A percentile compares a stretch with the other conserved stretches of the same genome.
Evolutionary conservation across 331 rosid genomes (phyloP).

Genomic region (Malus hybrid): DNA sequence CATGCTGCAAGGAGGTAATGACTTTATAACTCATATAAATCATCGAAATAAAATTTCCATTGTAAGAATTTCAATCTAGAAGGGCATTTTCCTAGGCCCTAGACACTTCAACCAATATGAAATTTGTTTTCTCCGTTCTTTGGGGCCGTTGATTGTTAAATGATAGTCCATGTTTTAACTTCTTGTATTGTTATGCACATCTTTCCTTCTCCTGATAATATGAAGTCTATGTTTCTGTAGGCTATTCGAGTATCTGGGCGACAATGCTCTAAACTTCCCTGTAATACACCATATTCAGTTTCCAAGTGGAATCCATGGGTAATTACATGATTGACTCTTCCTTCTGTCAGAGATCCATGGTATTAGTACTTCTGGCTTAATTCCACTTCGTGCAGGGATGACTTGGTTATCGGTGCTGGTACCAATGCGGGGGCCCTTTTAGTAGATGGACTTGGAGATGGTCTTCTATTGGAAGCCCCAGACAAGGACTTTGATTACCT

Average conservation of each 20-base stretch:
- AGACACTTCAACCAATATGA: neutral
- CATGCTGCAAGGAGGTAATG: conserved; percentile 91
- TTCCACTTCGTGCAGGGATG: conserved; percentile 55
- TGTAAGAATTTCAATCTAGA: neutral
- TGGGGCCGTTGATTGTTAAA: neutral
- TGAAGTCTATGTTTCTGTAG: conserved; percentile 24
- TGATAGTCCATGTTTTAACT: neutral
- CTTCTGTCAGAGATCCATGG: neutral
- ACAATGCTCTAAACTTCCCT: conserved; percentile 66
- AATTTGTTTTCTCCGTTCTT: neutral
- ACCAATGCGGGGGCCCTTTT: conserved; percentile 85
- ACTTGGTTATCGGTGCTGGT: conserved; percentile 90
- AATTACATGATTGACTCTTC: conserved; percentile 5
- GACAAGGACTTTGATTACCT: conserved; percentile 85
- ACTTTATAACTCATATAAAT: neutral
- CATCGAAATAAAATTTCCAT: neutral
- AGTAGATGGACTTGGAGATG: conserved; percentile 99
- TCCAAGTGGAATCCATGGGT: conserved; percentile 87
- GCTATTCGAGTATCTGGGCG: conserved; percentile 75
- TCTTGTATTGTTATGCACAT: neutral
- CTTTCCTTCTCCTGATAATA: conserved; percentile 7
- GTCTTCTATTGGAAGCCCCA: conserved; percentile 71
- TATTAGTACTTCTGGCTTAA: conserved; percentile 5
- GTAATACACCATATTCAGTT: conserved; percentile 89
- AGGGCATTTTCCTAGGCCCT: neutral